A percentile compares a stretch with the other conserved stretches of the same genome.
Conservation (phyloP, 148 eudicot species). For the Camellia sinensis region DNA sequence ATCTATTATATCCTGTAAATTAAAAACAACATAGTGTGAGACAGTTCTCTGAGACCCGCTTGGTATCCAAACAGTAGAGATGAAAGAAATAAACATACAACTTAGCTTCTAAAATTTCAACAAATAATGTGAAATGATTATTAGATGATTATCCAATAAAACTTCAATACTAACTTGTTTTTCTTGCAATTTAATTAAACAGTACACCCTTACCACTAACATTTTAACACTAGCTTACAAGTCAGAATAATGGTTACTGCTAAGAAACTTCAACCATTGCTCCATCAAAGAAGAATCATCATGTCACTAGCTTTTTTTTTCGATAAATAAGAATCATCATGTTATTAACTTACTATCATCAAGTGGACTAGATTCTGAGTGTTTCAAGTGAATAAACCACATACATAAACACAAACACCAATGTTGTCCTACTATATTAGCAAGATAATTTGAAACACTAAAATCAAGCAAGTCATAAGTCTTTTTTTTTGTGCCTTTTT, state of each 20-base stretch:
- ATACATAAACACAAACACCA: not conserved
- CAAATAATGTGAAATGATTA: not conserved
- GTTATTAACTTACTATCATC: not conserved
- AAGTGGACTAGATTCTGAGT: not conserved
- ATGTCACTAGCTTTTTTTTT: not conserved
- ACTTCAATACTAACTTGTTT: too few relatives aligned
- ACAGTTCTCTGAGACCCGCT: not conserved
- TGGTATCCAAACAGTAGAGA: not conserved
- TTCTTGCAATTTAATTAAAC: too few relatives aligned
- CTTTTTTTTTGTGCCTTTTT: not conserved
- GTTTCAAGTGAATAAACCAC: not conserved
- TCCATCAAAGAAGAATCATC: not conserved
- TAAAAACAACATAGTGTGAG: not conserved
- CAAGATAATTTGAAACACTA: not conserved
- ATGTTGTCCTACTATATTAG: not conserved
- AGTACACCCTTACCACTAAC: not conserved
- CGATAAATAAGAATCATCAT: not conserved
- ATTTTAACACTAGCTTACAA: not conserved
- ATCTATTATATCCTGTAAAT: constrained; percentile 72
- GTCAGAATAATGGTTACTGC: not conserved
- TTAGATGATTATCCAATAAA: not conserved
- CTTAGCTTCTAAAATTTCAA: not conserved
- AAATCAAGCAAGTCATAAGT: not conserved
- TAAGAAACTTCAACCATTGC: not conserved
- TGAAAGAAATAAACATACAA: not conserved